Conservation (phyloP, 1,284 basidiomycete genomes). For the Ceratobasidium sp. region DNA sequence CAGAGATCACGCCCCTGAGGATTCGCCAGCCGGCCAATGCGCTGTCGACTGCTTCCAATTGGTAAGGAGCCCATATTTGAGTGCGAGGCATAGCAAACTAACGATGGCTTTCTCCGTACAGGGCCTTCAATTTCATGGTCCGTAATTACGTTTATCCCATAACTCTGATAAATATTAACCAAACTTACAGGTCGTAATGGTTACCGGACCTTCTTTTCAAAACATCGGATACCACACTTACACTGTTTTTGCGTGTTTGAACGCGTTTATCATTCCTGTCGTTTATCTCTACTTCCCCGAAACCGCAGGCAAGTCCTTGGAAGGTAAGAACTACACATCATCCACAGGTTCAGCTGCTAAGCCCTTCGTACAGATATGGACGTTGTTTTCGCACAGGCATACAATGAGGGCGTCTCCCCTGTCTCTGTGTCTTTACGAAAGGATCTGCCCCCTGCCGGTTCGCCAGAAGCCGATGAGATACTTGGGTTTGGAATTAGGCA, state of each 20-base stretch:
- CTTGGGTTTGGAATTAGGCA: constrained; percentile 17
- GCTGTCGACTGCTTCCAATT: constrained; percentile 65
- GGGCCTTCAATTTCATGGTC: constrained; percentile 69
- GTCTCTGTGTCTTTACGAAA: constrained; percentile 63
- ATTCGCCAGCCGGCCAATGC: constrained; percentile 72
- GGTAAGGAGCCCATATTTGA: constrained; percentile 42
- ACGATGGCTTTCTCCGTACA: constrained; percentile 51
- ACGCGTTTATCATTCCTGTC: constrained; percentile 64
- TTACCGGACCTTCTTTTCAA: constrained; percentile 68
- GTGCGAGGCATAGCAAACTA: constrained; percentile 50
- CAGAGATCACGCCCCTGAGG: constrained; percentile 67
- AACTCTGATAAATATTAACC: constrained; percentile 42
- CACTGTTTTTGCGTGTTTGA: constrained; percentile 66
- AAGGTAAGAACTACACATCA: constrained; percentile 53
- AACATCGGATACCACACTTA: constrained; percentile 68
- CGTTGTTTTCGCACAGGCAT: constrained; percentile 64
- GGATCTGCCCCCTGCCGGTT: constrained; percentile 54
- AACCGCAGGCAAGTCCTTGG: constrained; percentile 65
- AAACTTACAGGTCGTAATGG: constrained; percentile 56
- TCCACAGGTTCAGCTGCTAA: background rate
- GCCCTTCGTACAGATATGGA: constrained; percentile 59
- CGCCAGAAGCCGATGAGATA: constrained; percentile 26
- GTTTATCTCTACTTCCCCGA: constrained; percentile 73
- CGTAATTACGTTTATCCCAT: background rate
- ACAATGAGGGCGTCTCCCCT: constrained; percentile 63